phyloP scores from a whole-genome alignment of 1,284 basidiomycete genomes.

The Trametes polyzona region DNA sequence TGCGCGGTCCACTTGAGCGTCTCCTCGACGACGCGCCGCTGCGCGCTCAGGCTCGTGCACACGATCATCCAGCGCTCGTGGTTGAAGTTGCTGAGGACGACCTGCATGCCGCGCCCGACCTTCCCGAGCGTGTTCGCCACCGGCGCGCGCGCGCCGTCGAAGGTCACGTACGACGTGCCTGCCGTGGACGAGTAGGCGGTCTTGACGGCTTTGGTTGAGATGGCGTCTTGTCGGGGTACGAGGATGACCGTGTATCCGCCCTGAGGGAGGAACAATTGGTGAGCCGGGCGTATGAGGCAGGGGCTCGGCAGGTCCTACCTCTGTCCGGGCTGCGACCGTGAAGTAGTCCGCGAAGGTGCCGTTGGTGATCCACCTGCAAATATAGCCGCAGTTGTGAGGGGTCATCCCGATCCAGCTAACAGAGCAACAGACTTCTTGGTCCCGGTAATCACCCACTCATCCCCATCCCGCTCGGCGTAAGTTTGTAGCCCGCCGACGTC shows the following conservation, averaged over 20 bases:
- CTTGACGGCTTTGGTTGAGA: slow-evolving; percentile 91
- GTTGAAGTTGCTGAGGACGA: slow-evolving; percentile 87
- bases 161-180: slow-evolving; percentile 91
- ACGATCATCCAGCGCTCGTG: slow-evolving; percentile 89
- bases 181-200: slow-evolving; percentile 86
- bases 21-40: slow-evolving; percentile 77
- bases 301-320: slow-evolving; percentile 40
- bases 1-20: slow-evolving; percentile 88
- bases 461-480: slow-evolving; percentile 83
- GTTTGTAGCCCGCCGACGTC: slow-evolving; percentile 88
- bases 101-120: slow-evolving; percentile 84
- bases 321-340: slow-evolving; percentile 75
- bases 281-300: not conserved
- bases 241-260: slow-evolving; percentile 89
- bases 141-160: slow-evolving; percentile 90
- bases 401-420: no score
- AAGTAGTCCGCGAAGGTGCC: slow-evolving; percentile 84
- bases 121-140: slow-evolving; percentile 85
- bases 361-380: slow-evolving; percentile 90
- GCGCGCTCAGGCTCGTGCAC: slow-evolving; percentile 70
- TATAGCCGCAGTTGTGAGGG: no score
- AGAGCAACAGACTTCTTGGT: slow-evolving; percentile 70
- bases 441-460: slow-evolving; percentile 85
- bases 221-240: slow-evolving; percentile 77
- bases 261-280: slow-evolving; percentile 32